Evolutionary conservation across 371 early-diverging fungal species (phyloP).

Genomic region (Batkoa obscura): DNA sequence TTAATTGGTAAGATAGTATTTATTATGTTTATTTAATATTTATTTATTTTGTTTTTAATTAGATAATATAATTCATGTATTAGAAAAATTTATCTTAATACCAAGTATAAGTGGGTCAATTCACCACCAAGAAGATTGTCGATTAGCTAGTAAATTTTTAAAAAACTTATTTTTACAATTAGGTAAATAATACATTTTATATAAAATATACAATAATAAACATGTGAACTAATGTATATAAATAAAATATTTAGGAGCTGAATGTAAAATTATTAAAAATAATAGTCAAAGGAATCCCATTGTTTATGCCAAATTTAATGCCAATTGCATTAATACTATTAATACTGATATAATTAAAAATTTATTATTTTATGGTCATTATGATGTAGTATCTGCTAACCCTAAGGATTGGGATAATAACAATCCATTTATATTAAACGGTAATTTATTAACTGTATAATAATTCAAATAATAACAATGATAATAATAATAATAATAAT

Average conservation of each 20-base stretch:
- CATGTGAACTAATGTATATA: constrained; percentile 1
- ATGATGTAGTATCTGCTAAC: constrained; percentile 60
- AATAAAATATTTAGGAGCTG: neutral
- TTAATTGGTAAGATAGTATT: too few relatives aligned
- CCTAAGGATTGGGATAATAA: constrained; percentile 31
- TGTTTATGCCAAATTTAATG: constrained; percentile 49
- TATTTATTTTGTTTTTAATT: too few relatives aligned
- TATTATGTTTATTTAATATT: too few relatives aligned
- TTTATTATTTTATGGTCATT: constrained; percentile 65
- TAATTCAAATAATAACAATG: neutral
- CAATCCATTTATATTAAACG: constrained; percentile 17
- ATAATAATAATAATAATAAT: too few relatives aligned
- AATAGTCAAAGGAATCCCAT: constrained; percentile 46
- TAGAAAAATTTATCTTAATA: constrained; percentile 49
- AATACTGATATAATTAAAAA: constrained; percentile 10
- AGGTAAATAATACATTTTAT: constrained; percentile 54
- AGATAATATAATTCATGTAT: constrained; percentile 36
- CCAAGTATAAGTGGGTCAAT: constrained; percentile 44
- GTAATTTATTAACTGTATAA: neutral
- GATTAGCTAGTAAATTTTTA: constrained; percentile 51
- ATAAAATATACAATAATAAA: constrained; percentile 21
- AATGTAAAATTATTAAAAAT: constrained; percentile 26
- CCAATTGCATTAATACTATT: constrained; percentile 7
- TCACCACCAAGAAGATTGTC: constrained; percentile 46
- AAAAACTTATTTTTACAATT: constrained; percentile 45